Base-by-base conservation (phyloP, 495 filamentous ascomycete genomes). In the Hyphodiscus hymeniophilus region DNA sequence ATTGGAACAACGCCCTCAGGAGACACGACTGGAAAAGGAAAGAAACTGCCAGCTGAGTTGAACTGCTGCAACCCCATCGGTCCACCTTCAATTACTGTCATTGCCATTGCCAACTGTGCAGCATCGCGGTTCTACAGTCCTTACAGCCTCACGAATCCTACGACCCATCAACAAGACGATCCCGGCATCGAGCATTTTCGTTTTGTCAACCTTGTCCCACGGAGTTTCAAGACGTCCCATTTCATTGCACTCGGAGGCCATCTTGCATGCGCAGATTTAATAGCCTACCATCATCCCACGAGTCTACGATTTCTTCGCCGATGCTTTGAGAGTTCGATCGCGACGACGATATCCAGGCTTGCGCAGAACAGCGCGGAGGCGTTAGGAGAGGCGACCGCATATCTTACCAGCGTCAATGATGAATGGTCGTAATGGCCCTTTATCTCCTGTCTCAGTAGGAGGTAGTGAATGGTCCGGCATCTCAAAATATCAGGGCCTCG, bases 391-490 rank as follows among this genome's bases (percentile, higher is more conserved):
- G 31, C 46, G 34, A 44, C 30, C 26, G 41, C 51, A 47, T 21
- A 50, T 46, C 13, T 42, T 34, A 36, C 26, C 13, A 20, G 23
- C 46, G 36, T 55, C 47, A 59, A 67, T 48, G 44, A 81, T 83
- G 80, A 80, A 79, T 72, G 76, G 69, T 52, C 72, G 69, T 56
- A 77, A 75, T 63, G 59, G 53, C 38, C 83, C 85, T 52, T 79
- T 90, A 67, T 91, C 87, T 63, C 87, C 87, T 61, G 81, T 87
- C 62, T 91, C 87, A 63, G 54, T 76, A 74, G 79, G 81, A 59
- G 79, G 83, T 55, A 94, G 82, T 68, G 89, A 95, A 66, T 95
- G 88, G 89, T 89, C 87, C 18, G 84, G 81, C 41, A 76, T 85
- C 51, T 78, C 81, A 40, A 76, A 79, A 57, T 91, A 94, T 61